These are phyloP conservation scores for Kazachstania sp. DNA, from an alignment of 1,139 yeast species.

Conservation along the genomic window DNA sequence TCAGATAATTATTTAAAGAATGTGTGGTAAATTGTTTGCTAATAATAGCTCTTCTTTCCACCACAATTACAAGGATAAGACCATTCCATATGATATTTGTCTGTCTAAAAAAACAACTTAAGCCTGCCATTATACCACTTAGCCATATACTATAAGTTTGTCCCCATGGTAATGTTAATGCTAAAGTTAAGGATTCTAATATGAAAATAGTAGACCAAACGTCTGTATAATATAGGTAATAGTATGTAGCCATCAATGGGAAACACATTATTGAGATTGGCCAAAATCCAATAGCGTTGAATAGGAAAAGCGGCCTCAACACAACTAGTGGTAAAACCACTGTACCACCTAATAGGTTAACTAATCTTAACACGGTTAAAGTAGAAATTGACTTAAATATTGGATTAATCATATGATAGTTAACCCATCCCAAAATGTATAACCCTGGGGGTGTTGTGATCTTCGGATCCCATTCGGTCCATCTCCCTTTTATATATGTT, in stretches of 20 bases:
- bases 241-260: constrained; percentile 68
- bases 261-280: constrained; percentile 44
- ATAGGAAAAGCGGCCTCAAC: constrained; percentile 32
- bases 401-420: constrained; percentile 33
- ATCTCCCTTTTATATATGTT: constrained; percentile 53
- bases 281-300: constrained; percentile 39
- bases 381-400: constrained; percentile 29
- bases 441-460: constrained; percentile 97
- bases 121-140: constrained; percentile 42
- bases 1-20: constrained; percentile 33
- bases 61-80: constrained; percentile 47
- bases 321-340: constrained; percentile 42
- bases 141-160: constrained; percentile 29
- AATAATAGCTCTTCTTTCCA: constrained; percentile 43
- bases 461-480: constrained; percentile 69
- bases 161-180: constrained; percentile 31
- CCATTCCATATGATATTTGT: constrained; percentile 85
- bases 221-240: constrained; percentile 81
- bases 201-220: constrained; percentile 80
- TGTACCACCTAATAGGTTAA: constrained; percentile 59
- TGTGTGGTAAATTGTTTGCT: constrained; percentile 34
- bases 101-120: constrained; percentile 71
- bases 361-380: constrained; percentile 42
- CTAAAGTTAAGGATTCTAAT: constrained; percentile 41
- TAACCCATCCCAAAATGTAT: constrained; percentile 51